phyloP scores from a whole-genome alignment of 1,139 yeast species.

The Suhomyces wounanorum region DNA sequence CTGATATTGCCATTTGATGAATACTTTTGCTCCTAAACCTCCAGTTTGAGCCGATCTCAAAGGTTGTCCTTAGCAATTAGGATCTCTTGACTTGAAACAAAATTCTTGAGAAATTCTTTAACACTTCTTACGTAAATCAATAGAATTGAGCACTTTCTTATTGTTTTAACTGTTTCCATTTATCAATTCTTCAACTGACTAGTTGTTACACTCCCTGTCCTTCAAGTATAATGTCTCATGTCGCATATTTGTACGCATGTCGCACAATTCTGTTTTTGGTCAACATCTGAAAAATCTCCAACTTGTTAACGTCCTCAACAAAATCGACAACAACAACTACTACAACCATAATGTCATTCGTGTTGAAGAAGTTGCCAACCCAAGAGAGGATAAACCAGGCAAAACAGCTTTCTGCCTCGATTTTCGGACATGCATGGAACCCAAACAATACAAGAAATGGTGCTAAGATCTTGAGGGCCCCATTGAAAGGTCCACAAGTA shows the following conservation, averaged over 20 bases:
- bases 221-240: not conserved
- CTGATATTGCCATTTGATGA: no score
- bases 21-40: no score
- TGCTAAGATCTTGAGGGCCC: slow-evolving; percentile 68
- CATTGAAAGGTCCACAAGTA: slow-evolving; percentile 74
- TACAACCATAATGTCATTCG: slow-evolving; percentile 14
- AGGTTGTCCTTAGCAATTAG: no score
- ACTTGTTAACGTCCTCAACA: not conserved
- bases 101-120: no score
- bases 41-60: no score
- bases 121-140: no score
- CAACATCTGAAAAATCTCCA: slow-evolving; percentile 3
- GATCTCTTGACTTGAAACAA: no score
- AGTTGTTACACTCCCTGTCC: not conserved
- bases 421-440: slow-evolving; percentile 58
- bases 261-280: not conserved
- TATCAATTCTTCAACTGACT: no score
- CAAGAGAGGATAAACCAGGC: slow-evolving; percentile 55
- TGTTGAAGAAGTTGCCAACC: slow-evolving; percentile 27
- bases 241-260: not conserved
- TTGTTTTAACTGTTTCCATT: no score
- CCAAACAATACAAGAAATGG: slow-evolving; percentile 77
- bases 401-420: slow-evolving; percentile 56
- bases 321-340: not conserved
- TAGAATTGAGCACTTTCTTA: no score